Conservation (phyloP, 2,329 filamentous ascomycete species). For the Aspergillus pseudonomiae region DNA sequence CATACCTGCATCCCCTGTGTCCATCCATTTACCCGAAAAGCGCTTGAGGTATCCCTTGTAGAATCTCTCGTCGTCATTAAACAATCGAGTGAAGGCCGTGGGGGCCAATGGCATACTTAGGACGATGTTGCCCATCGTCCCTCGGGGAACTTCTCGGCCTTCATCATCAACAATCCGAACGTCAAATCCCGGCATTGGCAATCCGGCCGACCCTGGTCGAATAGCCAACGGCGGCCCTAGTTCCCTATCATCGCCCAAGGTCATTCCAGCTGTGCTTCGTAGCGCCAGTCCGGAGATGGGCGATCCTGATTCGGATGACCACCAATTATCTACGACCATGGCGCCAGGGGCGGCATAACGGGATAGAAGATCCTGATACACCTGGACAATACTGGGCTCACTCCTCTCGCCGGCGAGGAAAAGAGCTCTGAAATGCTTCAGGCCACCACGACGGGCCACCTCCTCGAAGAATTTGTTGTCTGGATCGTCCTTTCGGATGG, state of each 20-base stretch:
- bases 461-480: constrained; percentile 67
- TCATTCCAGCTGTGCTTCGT: constrained; percentile 61
- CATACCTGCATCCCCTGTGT: constrained; percentile 88
- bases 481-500: constrained; percentile 84
- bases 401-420: constrained; percentile 90
- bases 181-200: constrained; percentile 89
- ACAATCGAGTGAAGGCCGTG: constrained; percentile 82
- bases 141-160: constrained; percentile 69
- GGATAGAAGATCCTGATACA: constrained; percentile 74
- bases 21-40: constrained; percentile 80
- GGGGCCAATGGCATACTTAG: constrained; percentile 80
- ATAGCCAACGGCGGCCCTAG: constrained; percentile 62
- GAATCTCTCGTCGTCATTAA: constrained; percentile 83
- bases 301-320: constrained; percentile 71
- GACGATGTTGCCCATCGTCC: constrained; percentile 89
- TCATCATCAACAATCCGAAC: constrained; percentile 81
- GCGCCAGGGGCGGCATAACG: constrained; percentile 67
- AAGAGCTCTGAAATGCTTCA: constrained; percentile 72
- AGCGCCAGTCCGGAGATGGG: constrained; percentile 69
- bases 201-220: constrained; percentile 85
- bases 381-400: constrained; percentile 80
- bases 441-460: constrained; percentile 67
- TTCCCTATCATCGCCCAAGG: constrained; percentile 28
- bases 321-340: constrained; percentile 72
- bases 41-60: constrained; percentile 82